phyloP scores from a whole-genome alignment of 805 yeast genomes.

The Metahyphopichia silvanorum region DNA sequence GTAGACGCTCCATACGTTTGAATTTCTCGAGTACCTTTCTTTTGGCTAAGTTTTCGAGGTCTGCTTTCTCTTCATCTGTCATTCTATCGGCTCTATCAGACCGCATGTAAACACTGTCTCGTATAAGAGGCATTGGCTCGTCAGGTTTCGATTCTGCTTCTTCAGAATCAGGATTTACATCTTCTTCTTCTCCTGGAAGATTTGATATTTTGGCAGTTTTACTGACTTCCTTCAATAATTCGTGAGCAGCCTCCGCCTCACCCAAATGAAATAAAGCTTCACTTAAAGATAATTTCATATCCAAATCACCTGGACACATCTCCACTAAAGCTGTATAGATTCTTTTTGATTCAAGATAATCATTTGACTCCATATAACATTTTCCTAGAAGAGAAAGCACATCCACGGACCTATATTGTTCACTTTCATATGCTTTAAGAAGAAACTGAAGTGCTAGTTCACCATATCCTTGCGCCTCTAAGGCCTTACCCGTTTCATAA shows the following conservation, averaged over 20 bases:
- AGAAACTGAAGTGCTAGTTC: constrained; percentile 75
- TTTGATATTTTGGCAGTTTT: constrained; percentile 2
- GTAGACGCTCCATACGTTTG: constrained; percentile 51
- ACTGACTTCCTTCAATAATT: constrained; percentile 50
- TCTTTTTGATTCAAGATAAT: constrained; percentile 60
- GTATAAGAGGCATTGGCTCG: constrained; percentile 14
- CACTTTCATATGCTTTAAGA: constrained; percentile 51
- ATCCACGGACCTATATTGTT: constrained; percentile 50
- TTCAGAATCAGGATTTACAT: constrained; percentile 1
- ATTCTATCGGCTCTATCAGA: constrained; percentile 14
- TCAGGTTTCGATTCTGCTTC: constrained; percentile 3
- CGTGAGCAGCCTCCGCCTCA: constrained; percentile 54
- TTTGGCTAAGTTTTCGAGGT: constrained; percentile 56
- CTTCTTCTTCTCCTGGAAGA: background rate
- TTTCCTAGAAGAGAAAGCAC: constrained; percentile 63
- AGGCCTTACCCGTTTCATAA: constrained; percentile 69
- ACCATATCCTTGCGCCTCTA: constrained; percentile 66
- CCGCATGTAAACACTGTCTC: constrained; percentile 7
- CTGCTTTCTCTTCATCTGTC: constrained; percentile 46
- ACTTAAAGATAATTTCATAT: constrained; percentile 72
- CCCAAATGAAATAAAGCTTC: constrained; percentile 73
- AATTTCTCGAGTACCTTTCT: constrained; percentile 55
- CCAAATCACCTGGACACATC: constrained; percentile 62
- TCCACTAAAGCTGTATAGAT: constrained; percentile 54
- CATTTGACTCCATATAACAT: constrained; percentile 72